These are phyloP conservation scores for Aphanomyces stellatus DNA, from an alignment of 352 stramenopile genomes.

Conservation along the genomic window DNA sequence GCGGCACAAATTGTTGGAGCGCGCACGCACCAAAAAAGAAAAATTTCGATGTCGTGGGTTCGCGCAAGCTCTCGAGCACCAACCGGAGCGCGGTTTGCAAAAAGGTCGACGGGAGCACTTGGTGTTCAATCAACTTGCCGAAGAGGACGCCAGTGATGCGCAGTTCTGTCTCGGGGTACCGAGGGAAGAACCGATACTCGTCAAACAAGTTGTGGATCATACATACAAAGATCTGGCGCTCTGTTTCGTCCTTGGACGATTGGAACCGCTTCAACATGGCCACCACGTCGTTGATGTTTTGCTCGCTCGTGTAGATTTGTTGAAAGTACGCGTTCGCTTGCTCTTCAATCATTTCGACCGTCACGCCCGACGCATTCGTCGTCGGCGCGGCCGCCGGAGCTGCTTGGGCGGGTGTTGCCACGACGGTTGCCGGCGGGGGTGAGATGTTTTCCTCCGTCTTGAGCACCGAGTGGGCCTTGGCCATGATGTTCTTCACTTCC, in stretches of 20 bases:
- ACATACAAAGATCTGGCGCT: conserved; percentile 99
- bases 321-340: conserved; percentile 98
- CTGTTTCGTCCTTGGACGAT: conserved; percentile 88
- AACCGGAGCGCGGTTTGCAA: conserved; percentile 96
- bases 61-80: conserved; percentile 94
- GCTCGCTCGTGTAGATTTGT: conserved; percentile 98
- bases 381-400: conserved; percentile 4
- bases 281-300: conserved; percentile 97
- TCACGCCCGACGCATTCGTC: conserved; percentile 27
- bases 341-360: conserved; percentile 96
- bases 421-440: too few relatives aligned
- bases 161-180: conserved; percentile 98
- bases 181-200: conserved; percentile 98
- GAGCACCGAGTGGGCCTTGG: conserved; percentile 77
- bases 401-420: too few relatives aligned
- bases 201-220: conserved; percentile 99
- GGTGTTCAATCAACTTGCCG: conserved; percentile 97
- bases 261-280: conserved; percentile 99
- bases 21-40: conserved; percentile 98
- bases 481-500: conserved; percentile 80
- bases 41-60: conserved; percentile 95
- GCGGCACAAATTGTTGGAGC: conserved; percentile 96
- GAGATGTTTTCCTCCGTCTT: conserved; percentile 34
- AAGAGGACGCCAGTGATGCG: conserved; percentile 98
- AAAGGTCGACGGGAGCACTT: conserved; percentile 96